These are phyloP conservation scores for Aspergillus tubingensis DNA, from an alignment of 2,329 filamentous ascomycete species.

Conservation along the genomic window DNA sequence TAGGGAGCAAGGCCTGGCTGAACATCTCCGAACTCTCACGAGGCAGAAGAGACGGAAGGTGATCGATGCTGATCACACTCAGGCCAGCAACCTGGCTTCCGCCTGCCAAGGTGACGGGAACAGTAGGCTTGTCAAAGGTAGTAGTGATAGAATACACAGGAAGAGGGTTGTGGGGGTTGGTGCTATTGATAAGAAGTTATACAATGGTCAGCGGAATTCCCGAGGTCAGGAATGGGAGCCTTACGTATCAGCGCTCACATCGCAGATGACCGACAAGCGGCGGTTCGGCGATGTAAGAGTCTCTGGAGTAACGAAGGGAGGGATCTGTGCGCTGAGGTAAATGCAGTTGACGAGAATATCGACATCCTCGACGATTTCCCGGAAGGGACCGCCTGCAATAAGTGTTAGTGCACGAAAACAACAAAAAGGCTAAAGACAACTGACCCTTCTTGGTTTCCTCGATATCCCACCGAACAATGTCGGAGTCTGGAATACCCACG, in stretches of 20 bases:
- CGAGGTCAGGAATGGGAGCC: slow-evolving; percentile 4
- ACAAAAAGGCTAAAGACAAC: neutral
- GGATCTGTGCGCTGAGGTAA: slow-evolving; percentile 77
- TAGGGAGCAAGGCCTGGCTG: slow-evolving; percentile 74
- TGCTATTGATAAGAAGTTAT: slow-evolving; percentile 29
- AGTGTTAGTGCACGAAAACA: neutral
- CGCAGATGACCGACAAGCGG: slow-evolving; percentile 76
- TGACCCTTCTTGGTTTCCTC: slow-evolving; percentile 70
- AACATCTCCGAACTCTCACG: slow-evolving; percentile 87
- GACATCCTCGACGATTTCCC: slow-evolving; percentile 68
- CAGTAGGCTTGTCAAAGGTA: slow-evolving; percentile 85
- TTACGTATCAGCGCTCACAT: slow-evolving; percentile 59
- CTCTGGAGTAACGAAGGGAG: slow-evolving; percentile 75
- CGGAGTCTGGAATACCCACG: slow-evolving; percentile 68
- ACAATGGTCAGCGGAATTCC: neutral
- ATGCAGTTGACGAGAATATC: slow-evolving; percentile 88
- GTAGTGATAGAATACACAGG: slow-evolving; percentile 84
- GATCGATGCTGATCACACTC: slow-evolving; percentile 84
- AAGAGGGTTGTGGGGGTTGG: slow-evolving; percentile 52
- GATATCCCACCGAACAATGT: slow-evolving; percentile 76
- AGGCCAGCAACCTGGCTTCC: slow-evolving; percentile 62
- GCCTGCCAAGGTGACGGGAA: slow-evolving; percentile 60
- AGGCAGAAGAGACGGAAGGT: slow-evolving; percentile 79
- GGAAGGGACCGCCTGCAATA: slow-evolving; percentile 66
- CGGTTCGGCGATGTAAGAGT: slow-evolving; percentile 68